Evolutionary conservation across 169 alveolate species (phyloP), one percentile per base, ranked within the genome.

Genomic region (Eimeria falciformis): DNA sequence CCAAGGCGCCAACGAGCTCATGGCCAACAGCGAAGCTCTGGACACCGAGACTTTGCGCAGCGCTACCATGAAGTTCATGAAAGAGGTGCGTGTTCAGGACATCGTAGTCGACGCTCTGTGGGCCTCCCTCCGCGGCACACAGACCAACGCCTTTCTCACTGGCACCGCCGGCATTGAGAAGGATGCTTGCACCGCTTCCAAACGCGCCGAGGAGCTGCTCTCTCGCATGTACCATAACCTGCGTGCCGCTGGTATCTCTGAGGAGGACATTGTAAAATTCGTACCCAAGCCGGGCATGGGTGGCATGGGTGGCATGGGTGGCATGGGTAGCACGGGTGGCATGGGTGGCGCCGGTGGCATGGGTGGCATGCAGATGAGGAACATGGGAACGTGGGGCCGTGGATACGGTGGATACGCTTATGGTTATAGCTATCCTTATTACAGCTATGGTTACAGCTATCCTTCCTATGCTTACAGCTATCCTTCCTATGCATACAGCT

Each of bases 81-180:
- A 75, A 65, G 85, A 75, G 21, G 85, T 75, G 5, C 85, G 85
- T 21, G 85, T 75, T 7, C 85, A 75, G 37, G 85, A 75, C 43
- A 65, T 45, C 14, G 66, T 75, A 3, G 65, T 75, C 25, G 85
- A 75, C 21, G 58, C 85, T 17, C 65, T 75, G 46, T 75, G 85
- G 85, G 85, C 85, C 33, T 75, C 85, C 18, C 85, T 75, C 21
- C 85, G 85, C 14, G 85, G 85, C 27, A 65, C 46, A 21, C 85
- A 75, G 45, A 75, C 85, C 0, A n/a, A 40, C 29, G 85, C 85
- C 43, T 75, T 58, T 58, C 40, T 75, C 66, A 75, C 3, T 3
- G 65, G 66, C 1, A 47, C 40, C 0, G 40, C 85, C 11, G 85
- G 55, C 2, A 29, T 75, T 5, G 85, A 75, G 66, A 40, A 75